Evolutionary conservation across 1,284 basidiomycete genomes (phyloP).

Genomic region (Trichosporon coremiiforme): DNA sequence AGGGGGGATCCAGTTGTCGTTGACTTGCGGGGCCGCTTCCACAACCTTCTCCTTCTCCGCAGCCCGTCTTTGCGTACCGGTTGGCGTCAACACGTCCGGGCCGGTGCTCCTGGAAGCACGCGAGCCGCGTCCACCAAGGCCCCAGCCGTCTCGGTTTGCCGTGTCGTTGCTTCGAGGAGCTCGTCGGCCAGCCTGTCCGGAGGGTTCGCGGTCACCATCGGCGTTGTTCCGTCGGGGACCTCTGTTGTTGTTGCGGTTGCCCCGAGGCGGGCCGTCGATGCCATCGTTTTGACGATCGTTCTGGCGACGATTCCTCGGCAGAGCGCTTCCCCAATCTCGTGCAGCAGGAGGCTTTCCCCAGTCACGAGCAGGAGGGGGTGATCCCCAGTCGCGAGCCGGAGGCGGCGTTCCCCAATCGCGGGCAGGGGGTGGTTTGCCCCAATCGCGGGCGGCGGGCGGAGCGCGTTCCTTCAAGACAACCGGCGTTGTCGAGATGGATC

Average conservation of each 20-base stretch:
- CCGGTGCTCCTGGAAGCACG: neutral
- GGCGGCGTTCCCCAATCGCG: constrained; percentile 4
- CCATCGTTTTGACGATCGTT: neutral
- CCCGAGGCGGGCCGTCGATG: neutral
- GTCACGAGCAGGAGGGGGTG: neutral
- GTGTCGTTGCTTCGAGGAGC: neutral
- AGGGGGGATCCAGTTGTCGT: neutral
- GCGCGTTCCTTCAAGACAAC: neutral
- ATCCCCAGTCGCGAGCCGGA: neutral
- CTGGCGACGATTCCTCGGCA: neutral
- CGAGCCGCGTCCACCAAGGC: neutral
- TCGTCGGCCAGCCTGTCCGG: neutral
- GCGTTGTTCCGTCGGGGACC: neutral
- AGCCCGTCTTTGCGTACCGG: neutral
- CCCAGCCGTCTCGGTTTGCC: neutral
- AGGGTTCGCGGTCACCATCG: neutral
- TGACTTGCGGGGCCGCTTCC: too few species aligned
- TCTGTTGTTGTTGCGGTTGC: neutral
- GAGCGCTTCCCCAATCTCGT: neutral
- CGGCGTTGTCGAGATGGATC: neutral
- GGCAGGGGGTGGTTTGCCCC: neutral
- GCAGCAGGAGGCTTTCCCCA: neutral
- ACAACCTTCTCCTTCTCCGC: neutral
- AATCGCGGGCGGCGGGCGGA: neutral
- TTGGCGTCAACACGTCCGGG: neutral